Percentiles rank a stretch among this genome's conserved stretches.
These are phyloP conservation scores for Pestalotiopsis sp. DNA, from an alignment of 2,329 filamentous ascomycete genomes.

Conservation along the genomic window DNA sequence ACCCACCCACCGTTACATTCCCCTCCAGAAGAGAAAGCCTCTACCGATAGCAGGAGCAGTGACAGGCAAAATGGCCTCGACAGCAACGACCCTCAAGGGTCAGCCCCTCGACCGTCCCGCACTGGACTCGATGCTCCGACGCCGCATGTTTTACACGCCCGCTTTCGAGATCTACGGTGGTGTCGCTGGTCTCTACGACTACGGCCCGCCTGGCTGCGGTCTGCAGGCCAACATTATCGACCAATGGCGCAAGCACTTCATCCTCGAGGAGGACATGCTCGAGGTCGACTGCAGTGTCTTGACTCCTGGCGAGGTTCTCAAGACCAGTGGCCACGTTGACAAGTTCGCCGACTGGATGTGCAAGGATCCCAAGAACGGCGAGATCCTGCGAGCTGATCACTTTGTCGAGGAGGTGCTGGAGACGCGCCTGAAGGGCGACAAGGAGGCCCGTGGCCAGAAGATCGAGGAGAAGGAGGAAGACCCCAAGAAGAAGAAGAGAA, in stretches of 20 bases:
- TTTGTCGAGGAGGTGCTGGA: constrained; percentile 91
- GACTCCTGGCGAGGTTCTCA: constrained; percentile 89
- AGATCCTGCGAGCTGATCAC: constrained; percentile 95
- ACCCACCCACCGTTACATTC: neutral
- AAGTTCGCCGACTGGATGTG: constrained; percentile 99
- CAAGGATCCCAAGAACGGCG: constrained; percentile 96
- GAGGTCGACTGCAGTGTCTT: constrained; percentile 93
- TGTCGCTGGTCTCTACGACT: constrained; percentile 87
- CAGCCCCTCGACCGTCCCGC: constrained; percentile 81
- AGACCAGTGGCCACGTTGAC: constrained; percentile 95
- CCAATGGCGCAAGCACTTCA: constrained; percentile 89
- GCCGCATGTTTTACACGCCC: constrained; percentile 91
- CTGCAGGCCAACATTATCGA: constrained; percentile 88
- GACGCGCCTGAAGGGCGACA: constrained; percentile 82
- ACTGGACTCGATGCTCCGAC: constrained; percentile 83
- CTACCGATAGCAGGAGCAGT: neutral
- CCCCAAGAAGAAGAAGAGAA: constrained; percentile 80
- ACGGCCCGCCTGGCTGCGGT: constrained; percentile 84
- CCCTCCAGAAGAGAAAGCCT: neutral
- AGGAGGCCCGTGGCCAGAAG: constrained; percentile 84
- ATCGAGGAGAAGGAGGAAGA: constrained; percentile 74
- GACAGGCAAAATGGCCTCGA: constrained; percentile 43
- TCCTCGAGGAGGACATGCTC: constrained; percentile 91
- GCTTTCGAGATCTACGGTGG: constrained; percentile 95
- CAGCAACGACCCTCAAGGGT: constrained; percentile 78